Conservation (phyloP, 805 yeast species). For the Monosporozyma aerobia region DNA sequence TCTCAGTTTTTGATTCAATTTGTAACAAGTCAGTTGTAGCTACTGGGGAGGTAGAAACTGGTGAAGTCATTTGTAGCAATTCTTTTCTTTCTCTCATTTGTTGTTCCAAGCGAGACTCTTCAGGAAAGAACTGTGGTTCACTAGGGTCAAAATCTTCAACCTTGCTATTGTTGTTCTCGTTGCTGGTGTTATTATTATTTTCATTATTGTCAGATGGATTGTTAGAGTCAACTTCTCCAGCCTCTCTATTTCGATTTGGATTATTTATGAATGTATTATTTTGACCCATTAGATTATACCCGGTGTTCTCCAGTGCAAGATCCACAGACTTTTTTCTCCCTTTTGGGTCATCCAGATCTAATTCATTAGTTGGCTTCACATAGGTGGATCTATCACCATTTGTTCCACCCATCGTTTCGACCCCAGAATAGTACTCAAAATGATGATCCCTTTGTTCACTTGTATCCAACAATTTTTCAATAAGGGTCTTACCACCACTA, state of each 20-base stretch:
- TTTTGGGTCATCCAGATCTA: neutral
- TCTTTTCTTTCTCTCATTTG: constrained; percentile 15
- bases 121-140: constrained; percentile 84
- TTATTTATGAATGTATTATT: neutral
- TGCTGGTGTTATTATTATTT: neutral
- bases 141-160: constrained; percentile 73
- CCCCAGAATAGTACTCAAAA: constrained; percentile 80
- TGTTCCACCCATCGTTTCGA: constrained; percentile 26
- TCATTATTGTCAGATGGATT: neutral
- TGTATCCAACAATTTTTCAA: constrained; percentile 71
- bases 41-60: neutral
- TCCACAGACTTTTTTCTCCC: neutral
- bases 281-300: constrained; percentile 4
- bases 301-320: neutral
- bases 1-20: neutral
- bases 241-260: neutral
- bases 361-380: neutral
- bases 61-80: constrained; percentile 1
- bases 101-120: constrained; percentile 23
- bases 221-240: neutral
- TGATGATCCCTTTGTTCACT: constrained; percentile 87
- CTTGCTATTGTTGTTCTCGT: constrained; percentile 19
- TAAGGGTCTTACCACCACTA: constrained; percentile 35
- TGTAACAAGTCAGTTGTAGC: neutral
- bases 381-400: neutral